These are phyloP conservation scores for Ceratobasidium sp. DNA, from an alignment of 1,284 basidiomycete genomes.

Conservation along the genomic window DNA sequence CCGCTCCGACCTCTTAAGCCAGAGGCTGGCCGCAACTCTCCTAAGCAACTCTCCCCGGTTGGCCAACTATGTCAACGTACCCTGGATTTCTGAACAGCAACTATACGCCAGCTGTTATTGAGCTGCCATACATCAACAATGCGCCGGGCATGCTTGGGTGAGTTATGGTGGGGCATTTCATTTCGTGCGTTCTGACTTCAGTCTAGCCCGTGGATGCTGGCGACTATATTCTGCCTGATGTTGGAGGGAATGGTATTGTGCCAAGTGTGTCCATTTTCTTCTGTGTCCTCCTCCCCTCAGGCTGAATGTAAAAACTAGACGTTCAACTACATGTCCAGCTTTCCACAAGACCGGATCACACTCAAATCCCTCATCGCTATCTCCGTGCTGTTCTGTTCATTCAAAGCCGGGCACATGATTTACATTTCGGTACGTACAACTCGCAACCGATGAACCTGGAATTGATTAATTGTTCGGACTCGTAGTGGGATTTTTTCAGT, in stretches of 20 bases:
- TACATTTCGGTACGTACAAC: slow-evolving; percentile 15
- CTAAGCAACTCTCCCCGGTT: not conserved
- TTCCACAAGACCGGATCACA: slow-evolving; percentile 1
- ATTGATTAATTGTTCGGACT: not conserved
- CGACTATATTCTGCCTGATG: slow-evolving; percentile 24
- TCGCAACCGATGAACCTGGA: not conserved
- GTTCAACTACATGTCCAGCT: slow-evolving; percentile 10
- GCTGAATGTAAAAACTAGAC: not conserved
- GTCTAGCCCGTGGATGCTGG: slow-evolving; percentile 23
- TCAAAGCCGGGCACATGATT: slow-evolving; percentile 25
- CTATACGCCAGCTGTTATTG: slow-evolving; percentile 1
- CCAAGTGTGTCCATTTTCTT: not conserved
- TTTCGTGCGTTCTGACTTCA: not conserved
- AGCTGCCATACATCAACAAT: slow-evolving; percentile 29
- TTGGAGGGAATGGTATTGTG: slow-evolving; percentile 21
- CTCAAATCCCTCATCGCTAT: slow-evolving; percentile 2
- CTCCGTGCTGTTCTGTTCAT: slow-evolving; percentile 12
- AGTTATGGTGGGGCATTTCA: not conserved
- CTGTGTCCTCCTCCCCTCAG: not conserved
- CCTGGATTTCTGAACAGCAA: slow-evolving; percentile 28
- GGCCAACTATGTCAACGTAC: slow-evolving; percentile 25
- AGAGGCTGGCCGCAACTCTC: not conserved
- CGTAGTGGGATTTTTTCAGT: slow-evolving; percentile 29
- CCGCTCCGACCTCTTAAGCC: not conserved
- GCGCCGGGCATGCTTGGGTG: slow-evolving; percentile 17